phyloP scores from a whole-genome alignment of 1,139 yeast species.

The Geotrichum restrictum region DNA sequence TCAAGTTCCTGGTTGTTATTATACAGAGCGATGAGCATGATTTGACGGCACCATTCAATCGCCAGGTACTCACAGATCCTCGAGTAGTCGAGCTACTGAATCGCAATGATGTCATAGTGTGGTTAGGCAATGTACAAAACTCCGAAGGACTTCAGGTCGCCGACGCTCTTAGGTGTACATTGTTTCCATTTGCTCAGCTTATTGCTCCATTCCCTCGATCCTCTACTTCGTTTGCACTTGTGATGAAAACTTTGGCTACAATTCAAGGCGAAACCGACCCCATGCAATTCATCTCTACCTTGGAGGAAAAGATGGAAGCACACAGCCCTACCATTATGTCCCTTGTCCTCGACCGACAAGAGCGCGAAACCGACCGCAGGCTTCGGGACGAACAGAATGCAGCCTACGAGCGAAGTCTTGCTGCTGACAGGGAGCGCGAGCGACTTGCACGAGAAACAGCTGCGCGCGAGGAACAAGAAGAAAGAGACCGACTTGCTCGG shows the following conservation, averaged over 20 bases:
- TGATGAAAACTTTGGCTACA: conserved; percentile 58
- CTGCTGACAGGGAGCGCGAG: conserved; percentile 49
- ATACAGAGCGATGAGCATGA: conserved; percentile 73
- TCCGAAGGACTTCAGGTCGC: conserved; percentile 86
- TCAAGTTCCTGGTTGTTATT: conserved; percentile 67
- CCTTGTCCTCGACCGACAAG: conserved; percentile 59
- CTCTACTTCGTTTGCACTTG: conserved; percentile 37
- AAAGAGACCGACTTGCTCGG: conserved; percentile 33
- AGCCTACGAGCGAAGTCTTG: conserved; percentile 69
- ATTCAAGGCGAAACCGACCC: conserved; percentile 53
- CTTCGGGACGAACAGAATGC: conserved; percentile 71
- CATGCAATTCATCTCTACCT: conserved; percentile 37
- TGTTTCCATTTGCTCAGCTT: conserved; percentile 77
- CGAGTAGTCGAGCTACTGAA: conserved; percentile 50
- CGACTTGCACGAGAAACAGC: conserved; percentile 39
- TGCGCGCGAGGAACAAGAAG: conserved; percentile 30
- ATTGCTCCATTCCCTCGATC: conserved; percentile 47
- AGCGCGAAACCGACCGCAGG: conserved; percentile 55
- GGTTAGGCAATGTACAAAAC: conserved; percentile 85
- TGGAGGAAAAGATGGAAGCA: conserved; percentile 43
- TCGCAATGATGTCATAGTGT: conserved; percentile 55
- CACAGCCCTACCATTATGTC: conserved; percentile 59
- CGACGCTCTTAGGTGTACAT: conserved; percentile 65
- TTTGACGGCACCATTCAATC: conserved; percentile 52
- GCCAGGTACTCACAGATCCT: conserved; percentile 53